These are phyloP conservation scores for Heliamphora pulchella DNA, from an alignment of 179 eudicot genomes.

Conservation along the genomic window DNA sequence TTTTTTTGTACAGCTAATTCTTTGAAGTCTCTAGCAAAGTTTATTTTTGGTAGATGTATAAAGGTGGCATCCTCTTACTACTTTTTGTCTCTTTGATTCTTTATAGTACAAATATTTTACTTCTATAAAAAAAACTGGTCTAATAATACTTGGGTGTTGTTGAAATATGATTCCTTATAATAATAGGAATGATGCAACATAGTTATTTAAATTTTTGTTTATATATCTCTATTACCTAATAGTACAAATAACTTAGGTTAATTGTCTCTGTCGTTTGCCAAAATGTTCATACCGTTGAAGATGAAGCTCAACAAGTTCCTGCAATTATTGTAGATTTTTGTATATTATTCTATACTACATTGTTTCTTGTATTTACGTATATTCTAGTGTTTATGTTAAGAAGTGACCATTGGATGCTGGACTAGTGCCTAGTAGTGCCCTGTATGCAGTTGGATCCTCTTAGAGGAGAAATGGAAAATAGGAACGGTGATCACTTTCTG, in stretches of 20 bases:
- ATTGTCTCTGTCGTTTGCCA: too few species aligned
- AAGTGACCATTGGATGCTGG: not conserved
- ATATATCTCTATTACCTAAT: too few species aligned
- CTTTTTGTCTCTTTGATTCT: not conserved
- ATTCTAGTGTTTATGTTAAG: not conserved
- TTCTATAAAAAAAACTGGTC: not conserved
- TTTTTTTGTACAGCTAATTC: too few species aligned
- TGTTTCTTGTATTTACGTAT: too few species aligned
- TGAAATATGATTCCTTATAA: too few species aligned
- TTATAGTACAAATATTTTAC: not conserved
- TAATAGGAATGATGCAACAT: too few species aligned
- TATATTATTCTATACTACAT: not conserved
- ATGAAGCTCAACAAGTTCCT: too few species aligned
- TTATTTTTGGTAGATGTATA: not conserved
- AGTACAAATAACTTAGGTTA: too few species aligned
- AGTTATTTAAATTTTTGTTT: too few species aligned
- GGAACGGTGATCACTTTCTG: not conserved
- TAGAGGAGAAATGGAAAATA: not conserved
- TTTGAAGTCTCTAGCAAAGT: too few species aligned
- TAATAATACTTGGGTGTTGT: not conserved
- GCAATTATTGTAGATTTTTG: not conserved
- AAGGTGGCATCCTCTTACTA: not conserved
- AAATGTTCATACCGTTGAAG: too few species aligned
- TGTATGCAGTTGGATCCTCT: not conserved
- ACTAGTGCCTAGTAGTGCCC: not conserved